Evolutionary conservation across 2,329 filamentous ascomycete species (phyloP).

Genomic region (Aspergillus glaucus): DNA sequence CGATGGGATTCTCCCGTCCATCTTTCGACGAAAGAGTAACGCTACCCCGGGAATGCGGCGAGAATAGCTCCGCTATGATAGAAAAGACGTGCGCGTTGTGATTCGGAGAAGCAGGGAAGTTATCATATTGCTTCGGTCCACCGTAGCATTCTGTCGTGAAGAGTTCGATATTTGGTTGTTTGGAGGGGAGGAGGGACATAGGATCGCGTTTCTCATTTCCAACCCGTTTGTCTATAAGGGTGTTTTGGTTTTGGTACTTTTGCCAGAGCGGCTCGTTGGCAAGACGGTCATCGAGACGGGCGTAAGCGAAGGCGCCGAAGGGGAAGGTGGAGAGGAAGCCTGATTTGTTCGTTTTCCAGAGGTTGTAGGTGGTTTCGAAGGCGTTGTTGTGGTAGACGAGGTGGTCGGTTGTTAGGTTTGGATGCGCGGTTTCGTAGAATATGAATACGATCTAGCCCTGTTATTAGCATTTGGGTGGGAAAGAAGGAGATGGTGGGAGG

Average conservation of each 20-base stretch:
- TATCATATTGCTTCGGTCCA: conserved; percentile 52
- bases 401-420: conserved; percentile 51
- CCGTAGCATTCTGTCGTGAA: conserved; percentile 59
- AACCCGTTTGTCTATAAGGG: conserved; percentile 24
- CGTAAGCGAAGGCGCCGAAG: conserved; percentile 57
- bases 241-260: conserved; percentile 38
- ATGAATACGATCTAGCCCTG: conserved; percentile 49
- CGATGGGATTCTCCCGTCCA: conserved; percentile 47
- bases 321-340: conserved; percentile 57
- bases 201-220: conserved; percentile 44
- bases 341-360: conserved; percentile 54
- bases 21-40: conserved; percentile 48
- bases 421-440: conserved; percentile 53
- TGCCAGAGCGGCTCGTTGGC: conserved; percentile 51
- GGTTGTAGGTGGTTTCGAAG: conserved; percentile 44
- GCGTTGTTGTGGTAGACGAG: conserved; percentile 52
- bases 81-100: conserved; percentile 49
- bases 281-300: conserved; percentile 56
- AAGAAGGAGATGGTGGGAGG: not conserved
- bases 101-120: conserved; percentile 44
- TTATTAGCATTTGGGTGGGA: not conserved
- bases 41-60: conserved; percentile 50
- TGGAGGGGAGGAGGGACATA: conserved; percentile 50
- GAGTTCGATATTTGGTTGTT: conserved; percentile 57
- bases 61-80: conserved; percentile 54